Percentiles rank a stretch among this genome's conserved stretches.
Conservation (phyloP, 202 grass and related monocot species). For the Carex arenaria region DNA sequence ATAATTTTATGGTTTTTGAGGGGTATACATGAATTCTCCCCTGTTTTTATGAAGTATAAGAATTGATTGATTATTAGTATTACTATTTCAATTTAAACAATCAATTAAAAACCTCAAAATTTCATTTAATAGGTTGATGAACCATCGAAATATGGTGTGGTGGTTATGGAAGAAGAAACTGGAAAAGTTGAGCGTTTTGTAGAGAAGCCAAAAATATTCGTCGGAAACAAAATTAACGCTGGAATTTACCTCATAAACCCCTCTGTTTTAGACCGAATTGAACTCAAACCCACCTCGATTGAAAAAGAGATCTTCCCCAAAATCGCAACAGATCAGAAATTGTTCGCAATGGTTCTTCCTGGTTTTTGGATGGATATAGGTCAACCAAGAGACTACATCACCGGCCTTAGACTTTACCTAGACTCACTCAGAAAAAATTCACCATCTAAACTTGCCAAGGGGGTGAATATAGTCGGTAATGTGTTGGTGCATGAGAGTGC, state of each 20-base stretch:
- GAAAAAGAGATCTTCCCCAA: constrained; percentile 43
- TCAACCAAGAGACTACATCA: constrained; percentile 45
- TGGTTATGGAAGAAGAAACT: constrained; percentile 39
- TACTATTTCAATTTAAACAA: neutral
- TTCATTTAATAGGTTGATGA: constrained; percentile 35
- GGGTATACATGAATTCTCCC: too few relatives aligned
- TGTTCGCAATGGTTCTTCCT: constrained; percentile 43
- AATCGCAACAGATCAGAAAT: constrained; percentile 29
- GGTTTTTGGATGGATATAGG: constrained; percentile 51
- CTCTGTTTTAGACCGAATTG: constrained; percentile 34
- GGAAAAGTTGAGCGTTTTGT: constrained; percentile 34
- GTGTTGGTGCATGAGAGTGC: constrained; percentile 36
- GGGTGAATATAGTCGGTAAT: constrained; percentile 28
- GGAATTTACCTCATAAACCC: constrained; percentile 46
- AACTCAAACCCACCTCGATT: constrained; percentile 40
- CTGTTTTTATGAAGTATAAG: too few relatives aligned
- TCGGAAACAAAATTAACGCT: constrained; percentile 46
- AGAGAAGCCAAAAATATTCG: constrained; percentile 41
- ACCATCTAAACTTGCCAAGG: constrained; percentile 22
- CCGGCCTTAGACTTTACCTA: constrained; percentile 35
- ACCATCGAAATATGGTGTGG: constrained; percentile 38
- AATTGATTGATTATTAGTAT: too few relatives aligned
- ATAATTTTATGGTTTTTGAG: too few relatives aligned
- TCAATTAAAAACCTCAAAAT: neutral
- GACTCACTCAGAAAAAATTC: constrained; percentile 39